Percentiles rank a stretch among this genome's conserved stretches.
phyloP scores from a whole-genome alignment of 352 stramenopile species.

The Pythium coloratum region DNA sequence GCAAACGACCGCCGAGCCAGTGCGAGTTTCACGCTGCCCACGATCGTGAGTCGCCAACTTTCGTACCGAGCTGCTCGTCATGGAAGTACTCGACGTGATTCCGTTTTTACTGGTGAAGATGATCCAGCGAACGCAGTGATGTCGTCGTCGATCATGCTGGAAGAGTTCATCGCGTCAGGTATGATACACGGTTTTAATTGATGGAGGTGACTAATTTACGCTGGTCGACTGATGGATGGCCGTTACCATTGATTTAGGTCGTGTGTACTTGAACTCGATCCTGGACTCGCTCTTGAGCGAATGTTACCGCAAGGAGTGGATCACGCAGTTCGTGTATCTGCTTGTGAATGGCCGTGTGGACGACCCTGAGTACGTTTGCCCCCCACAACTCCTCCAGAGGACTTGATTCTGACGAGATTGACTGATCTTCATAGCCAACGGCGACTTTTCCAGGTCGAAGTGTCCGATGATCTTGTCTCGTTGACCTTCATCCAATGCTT shows the following conservation, averaged over 20 bases:
- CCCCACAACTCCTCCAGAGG: neutral
- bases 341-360: slow-evolving; percentile 61
- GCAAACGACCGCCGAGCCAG: slow-evolving; percentile 50
- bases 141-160: slow-evolving; percentile 51
- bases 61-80: slow-evolving; percentile 47
- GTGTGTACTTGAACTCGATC: slow-evolving; percentile 75
- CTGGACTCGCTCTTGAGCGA: slow-evolving; percentile 77
- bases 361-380: slow-evolving; percentile 49
- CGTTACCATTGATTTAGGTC: slow-evolving; percentile 27
- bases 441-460: slow-evolving; percentile 69
- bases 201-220: neutral
- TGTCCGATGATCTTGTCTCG: slow-evolving; percentile 45
- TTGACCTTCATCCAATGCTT: slow-evolving; percentile 61
- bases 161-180: slow-evolving; percentile 75
- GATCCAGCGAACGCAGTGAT: slow-evolving; percentile 31
- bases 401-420: neutral
- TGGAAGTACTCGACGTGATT: slow-evolving; percentile 45
- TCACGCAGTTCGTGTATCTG: slow-evolving; percentile 64
- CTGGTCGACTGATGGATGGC: neutral
- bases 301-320: slow-evolving; percentile 75
- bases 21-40: slow-evolving; percentile 40
- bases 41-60: slow-evolving; percentile 38
- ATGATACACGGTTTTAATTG: neutral
- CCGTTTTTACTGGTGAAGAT: slow-evolving; percentile 39
- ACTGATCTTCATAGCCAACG: slow-evolving; percentile 35